Evolutionary conservation across 2,329 filamentous ascomycete genomes (phyloP).

Genomic region (Verticillium albo-atrum): DNA sequence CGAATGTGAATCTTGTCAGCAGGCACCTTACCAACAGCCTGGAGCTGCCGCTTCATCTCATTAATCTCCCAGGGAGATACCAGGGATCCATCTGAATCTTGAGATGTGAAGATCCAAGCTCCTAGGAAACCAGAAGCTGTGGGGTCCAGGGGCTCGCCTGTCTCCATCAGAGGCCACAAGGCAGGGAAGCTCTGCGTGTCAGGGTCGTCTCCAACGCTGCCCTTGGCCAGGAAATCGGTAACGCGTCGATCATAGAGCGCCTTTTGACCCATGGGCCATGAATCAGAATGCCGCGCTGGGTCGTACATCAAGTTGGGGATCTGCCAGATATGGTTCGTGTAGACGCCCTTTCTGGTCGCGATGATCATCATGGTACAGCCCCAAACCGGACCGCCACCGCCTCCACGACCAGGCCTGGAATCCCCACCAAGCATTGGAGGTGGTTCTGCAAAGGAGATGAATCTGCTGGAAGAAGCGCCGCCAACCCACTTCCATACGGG

Average conservation of each 20-base stretch:
- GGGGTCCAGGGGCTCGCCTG: constrained; percentile 1
- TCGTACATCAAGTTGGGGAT: constrained; percentile 7
- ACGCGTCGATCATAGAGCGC: constrained; percentile 7
- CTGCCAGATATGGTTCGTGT: constrained; percentile 12
- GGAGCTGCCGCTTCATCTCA: not conserved
- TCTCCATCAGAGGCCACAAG: not conserved
- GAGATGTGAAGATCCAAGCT: not conserved
- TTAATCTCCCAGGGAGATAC: not conserved
- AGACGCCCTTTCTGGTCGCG: constrained; percentile 8
- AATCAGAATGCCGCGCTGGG: not conserved
- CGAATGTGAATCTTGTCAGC: not conserved
- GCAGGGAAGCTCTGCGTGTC: constrained; percentile 1
- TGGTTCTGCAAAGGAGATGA: not conserved
- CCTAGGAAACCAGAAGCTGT: constrained; percentile 4
- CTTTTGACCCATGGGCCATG: not conserved
- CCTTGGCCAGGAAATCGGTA: constrained; percentile 3
- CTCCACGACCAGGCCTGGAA: not conserved
- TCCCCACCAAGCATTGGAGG: not conserved
- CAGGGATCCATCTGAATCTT: not conserved
- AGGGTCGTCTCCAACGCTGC: not conserved
- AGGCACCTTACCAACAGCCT: not conserved
- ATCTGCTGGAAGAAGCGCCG: not conserved
- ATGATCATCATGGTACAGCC: constrained; percentile 10
- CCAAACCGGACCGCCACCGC: constrained; percentile 11
- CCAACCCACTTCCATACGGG: not conserved